Evolutionary conservation across 1,139 yeast genomes (phyloP).

Genomic region (Nakaseomyces kungkrabaensis): DNA sequence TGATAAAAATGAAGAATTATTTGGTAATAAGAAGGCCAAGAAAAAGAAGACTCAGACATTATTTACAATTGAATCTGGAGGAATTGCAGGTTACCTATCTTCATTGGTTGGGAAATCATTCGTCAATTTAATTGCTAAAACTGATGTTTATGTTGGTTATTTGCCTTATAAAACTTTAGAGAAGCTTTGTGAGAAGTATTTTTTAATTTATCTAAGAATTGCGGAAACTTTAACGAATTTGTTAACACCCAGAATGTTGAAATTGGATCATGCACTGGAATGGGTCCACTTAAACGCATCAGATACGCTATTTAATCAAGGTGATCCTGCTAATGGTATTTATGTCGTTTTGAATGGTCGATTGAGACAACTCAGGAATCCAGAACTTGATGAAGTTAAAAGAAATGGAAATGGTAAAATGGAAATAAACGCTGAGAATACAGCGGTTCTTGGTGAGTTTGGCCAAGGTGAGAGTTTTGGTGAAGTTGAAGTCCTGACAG

Average conservation of each 20-base stretch:
- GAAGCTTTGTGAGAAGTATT: constrained; percentile 61
- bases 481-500: constrained; percentile 88
- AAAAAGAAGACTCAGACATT: constrained; percentile 32
- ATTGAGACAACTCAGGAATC: constrained; percentile 47
- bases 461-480: constrained; percentile 96
- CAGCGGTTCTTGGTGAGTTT: constrained; percentile 53
- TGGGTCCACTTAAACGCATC: constrained; percentile 93
- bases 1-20: constrained; percentile 10
- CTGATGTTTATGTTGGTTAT: constrained; percentile 60
- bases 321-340: constrained; percentile 84
- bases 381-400: neutral
- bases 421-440: constrained; percentile 1
- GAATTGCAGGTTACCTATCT: constrained; percentile 80
- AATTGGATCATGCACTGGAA: constrained; percentile 84
- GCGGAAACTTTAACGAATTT: constrained; percentile 64
- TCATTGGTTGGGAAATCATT: constrained; percentile 73
- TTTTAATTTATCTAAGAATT: constrained; percentile 63
- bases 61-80: constrained; percentile 63
- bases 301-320: constrained; percentile 66
- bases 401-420: neutral
- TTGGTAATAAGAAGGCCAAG: neutral
- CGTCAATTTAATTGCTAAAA: constrained; percentile 52
- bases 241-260: constrained; percentile 55
- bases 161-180: constrained; percentile 56
- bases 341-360: constrained; percentile 88